Base-by-base conservation (phyloP, 331 rosid genomes). In the Stylosanthes scabra region DNA sequence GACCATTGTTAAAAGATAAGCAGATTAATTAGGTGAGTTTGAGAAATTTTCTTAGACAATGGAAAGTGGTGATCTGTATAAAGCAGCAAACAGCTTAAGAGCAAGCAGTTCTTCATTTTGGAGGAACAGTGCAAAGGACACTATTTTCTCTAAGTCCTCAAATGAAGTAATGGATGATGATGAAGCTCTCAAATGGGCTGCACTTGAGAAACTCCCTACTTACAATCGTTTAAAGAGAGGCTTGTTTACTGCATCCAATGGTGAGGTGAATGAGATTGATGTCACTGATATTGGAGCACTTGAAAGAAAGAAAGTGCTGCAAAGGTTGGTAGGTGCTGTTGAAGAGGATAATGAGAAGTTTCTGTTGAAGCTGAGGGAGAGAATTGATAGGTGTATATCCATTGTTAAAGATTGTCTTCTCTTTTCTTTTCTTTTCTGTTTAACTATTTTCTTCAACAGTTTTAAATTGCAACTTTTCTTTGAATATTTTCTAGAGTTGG, bases 131-230 rank as follows among this genome's bases (percentile, higher is more conserved):
- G 66, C 59, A 47, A 13, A 39, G 70, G 88, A 83, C 3, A 79
- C 39, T 34, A 34, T 66, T 31, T 86, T 88, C 66, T 74, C 91
- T 14, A 70, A 76, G 61, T 74, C 88, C 58, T 74, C 81, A 0
- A 74, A 9, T 0, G 69, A 65, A 3, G 88, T 67, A 55, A 84
- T 86, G 11, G 87, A 89, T 15, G 95, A 91, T 15, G 95, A 91
- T 58, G 89, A 83, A 45, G 91, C 89, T 76, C 88, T 91, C 1
- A 89, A 71, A 66, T 88, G 97, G 97, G 91, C 92, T 31, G 91
- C 91, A 6, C 83, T 91, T 5, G 87, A 91, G 51, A 91, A 63
- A 73, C 95, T 91, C 71, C 97, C 95, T 4, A 87, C 97, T 9
- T 89, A 83, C 69, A 74, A 46, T 57, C 92, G 97, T 45, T 41